These are phyloP conservation scores for Schoenoplectus tabernaemontani DNA, from an alignment of 202 grass and related monocot genomes.

Conservation along the genomic window DNA sequence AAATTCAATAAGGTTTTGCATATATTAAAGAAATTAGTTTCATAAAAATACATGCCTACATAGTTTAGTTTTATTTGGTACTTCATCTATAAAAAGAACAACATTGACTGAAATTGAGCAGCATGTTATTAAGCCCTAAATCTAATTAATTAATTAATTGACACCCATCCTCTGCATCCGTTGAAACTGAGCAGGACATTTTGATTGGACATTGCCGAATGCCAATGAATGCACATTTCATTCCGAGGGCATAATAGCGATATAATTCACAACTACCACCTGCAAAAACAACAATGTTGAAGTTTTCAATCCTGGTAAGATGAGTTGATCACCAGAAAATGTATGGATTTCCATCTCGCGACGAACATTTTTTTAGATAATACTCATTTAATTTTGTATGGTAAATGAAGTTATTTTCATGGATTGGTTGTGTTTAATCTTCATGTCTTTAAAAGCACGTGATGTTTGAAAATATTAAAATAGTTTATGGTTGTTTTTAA, in stretches of 20 bases:
- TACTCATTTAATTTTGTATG: too few species aligned
- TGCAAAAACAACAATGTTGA: not conserved
- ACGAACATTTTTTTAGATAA: too few species aligned
- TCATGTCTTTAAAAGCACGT: too few species aligned
- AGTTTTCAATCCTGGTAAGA: not conserved
- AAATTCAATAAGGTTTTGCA: too few species aligned
- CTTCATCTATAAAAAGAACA: not conserved
- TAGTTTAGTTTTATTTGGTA: not conserved
- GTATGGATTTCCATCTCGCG: too few species aligned
- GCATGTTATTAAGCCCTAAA: not conserved
- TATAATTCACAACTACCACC: not conserved
- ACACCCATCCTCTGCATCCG: not conserved
- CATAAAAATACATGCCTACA: not conserved
- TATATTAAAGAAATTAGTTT: too few species aligned
- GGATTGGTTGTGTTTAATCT: too few species aligned
- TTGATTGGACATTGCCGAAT: not conserved
- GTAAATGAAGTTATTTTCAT: too few species aligned
- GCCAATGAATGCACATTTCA: not conserved
- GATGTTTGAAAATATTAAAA: too few species aligned
- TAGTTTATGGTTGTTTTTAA: too few species aligned
- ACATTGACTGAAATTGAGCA: not conserved
- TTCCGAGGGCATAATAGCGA: not conserved
- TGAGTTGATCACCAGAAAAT: too few species aligned
- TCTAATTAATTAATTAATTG: too few species aligned
- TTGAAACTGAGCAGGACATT: not conserved